Evolutionary conservation across 305 asterid genomes (phyloP).

Genomic region (Coffea humblotiana): DNA sequence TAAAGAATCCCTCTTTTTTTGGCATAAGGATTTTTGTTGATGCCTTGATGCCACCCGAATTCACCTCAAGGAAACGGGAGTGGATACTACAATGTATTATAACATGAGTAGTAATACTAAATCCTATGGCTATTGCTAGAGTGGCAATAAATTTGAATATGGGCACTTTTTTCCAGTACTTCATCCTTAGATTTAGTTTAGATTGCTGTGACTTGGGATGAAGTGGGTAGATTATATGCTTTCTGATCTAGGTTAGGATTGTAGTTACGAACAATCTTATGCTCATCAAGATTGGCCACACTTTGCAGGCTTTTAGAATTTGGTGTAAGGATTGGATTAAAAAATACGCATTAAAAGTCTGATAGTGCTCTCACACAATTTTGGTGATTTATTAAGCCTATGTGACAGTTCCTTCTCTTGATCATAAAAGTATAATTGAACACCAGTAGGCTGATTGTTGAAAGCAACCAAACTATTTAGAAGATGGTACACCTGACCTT

Average conservation of each 20-base stretch:
- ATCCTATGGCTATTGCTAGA: not conserved
- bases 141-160: not conserved
- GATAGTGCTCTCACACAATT: too few relatives aligned
- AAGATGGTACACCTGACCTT: not conserved
- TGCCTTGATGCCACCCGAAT: not conserved
- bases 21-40: not conserved
- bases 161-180: not conserved
- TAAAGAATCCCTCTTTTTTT: not conserved
- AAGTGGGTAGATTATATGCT: not conserved
- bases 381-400: too few relatives aligned
- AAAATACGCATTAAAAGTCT: not conserved
- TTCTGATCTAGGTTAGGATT: not conserved
- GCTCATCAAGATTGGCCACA: not conserved
- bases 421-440: not conserved
- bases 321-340: not conserved
- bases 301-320: not conserved
- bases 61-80: too few relatives aligned
- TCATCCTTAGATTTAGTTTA: not conserved
- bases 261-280: not conserved
- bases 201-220: not conserved
- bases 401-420: too few relatives aligned
- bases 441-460: not conserved
- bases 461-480: not conserved
- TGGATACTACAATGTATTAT: not conserved
- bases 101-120: not conserved